Evolutionary conservation across 2,329 filamentous ascomycete species (phyloP), one percentile per base, ranked within the genome.

Genomic region (Claviceps sp.): DNA sequence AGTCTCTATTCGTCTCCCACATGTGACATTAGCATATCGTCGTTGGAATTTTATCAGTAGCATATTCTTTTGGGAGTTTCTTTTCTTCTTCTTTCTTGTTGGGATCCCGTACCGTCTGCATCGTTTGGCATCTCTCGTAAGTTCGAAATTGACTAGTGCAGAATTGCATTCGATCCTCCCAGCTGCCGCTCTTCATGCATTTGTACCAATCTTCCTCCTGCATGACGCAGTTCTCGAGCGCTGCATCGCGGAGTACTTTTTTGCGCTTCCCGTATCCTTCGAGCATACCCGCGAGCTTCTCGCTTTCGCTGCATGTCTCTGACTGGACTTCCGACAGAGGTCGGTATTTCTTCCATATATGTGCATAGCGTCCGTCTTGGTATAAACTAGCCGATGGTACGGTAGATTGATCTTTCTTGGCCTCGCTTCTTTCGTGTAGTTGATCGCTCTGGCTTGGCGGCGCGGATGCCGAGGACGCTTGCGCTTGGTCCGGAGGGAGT

Each of bases 301-400:
- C 89, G 61, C 88, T 82, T 60, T 93, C 86, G 41, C 79, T 81
- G 64, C 85, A 85, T 20, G 76, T 75, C 55, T 81, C 80, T 48
- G 78, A 75, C 61, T 91, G 84, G 55, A 94, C 71, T 52, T 85
- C 74, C 38, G 73, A 65, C 50, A 86, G 81, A 8, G 91, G 84
- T 54, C 78, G 78, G 74, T 98, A 98, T 54, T 79, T 88, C 69
- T 89, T 91, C 93, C 93, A 98, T 37, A 98, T 74, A 65, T 97
- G 79, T 52, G 90, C 88, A 68, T 82, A 82, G 45, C 78, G 74
- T n/a, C 78, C 78, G 61, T 82, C 78, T 52, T 72, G 76, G 63
- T 73, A 82, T 24, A 79, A 67, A 58, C 75, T 79, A 57, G 74
- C 70, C 1, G 62, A 59, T 1, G 78, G 78, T 5, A 79, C 72